Evolutionary conservation across 371 early-diverging fungal species (phyloP).

Genomic region (Rhizopus arrhizus): DNA sequence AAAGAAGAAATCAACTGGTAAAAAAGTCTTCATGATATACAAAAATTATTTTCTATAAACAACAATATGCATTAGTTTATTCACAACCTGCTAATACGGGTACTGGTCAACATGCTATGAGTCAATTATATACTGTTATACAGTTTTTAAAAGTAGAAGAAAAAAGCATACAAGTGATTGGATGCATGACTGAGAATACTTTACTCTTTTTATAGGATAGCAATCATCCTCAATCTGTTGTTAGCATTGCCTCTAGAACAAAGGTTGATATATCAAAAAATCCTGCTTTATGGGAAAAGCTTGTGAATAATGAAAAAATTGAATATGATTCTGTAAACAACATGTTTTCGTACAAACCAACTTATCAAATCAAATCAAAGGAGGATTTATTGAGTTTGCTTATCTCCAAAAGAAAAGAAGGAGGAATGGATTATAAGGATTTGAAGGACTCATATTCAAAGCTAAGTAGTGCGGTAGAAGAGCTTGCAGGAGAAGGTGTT

Average conservation of each 20-base stretch:
- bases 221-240: conserved; percentile 66
- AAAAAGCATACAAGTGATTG: background rate
- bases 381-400: conserved; percentile 74
- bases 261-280: conserved; percentile 64
- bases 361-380: conserved; percentile 73
- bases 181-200: conserved; percentile 11
- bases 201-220: conserved; percentile 43
- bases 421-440: conserved; percentile 80
- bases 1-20: conserved; percentile 45
- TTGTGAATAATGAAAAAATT: conserved; percentile 69
- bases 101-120: conserved; percentile 63
- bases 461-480: conserved; percentile 67
- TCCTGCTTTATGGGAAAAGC: conserved; percentile 57
- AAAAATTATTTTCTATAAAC: background rate
- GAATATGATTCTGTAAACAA: conserved; percentile 55
- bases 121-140: conserved; percentile 62
- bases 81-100: conserved; percentile 65
- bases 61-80: conserved; percentile 34
- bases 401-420: conserved; percentile 57
- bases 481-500: conserved; percentile 67
- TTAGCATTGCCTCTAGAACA: conserved; percentile 63
- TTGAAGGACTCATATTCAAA: conserved; percentile 82
- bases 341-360: conserved; percentile 79
- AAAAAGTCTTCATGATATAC: background rate
- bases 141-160: conserved; percentile 55